Conservation (phyloP, 106 monocot species). For the Acorus calamus region DNA sequence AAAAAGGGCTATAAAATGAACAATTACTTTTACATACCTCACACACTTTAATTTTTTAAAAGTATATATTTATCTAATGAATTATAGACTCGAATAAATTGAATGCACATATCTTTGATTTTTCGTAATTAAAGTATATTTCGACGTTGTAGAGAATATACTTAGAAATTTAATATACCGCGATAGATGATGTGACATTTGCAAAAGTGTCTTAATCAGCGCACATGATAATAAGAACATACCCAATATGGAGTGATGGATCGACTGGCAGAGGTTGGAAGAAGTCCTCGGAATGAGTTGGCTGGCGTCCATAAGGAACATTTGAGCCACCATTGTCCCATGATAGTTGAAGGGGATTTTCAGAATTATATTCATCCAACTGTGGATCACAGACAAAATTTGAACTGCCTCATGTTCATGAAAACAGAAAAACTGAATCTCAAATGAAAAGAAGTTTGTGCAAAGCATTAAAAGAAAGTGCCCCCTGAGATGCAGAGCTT, state of each 20-base stretch:
- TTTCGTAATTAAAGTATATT: no score
- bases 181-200: no score
- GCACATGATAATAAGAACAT: background rate
- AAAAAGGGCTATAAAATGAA: background rate
- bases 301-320: background rate
- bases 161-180: no score
- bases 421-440: background rate
- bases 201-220: no score
- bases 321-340: slow-evolving; percentile 2
- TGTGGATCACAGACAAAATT: background rate
- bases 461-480: no score
- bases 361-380: slow-evolving; percentile 4
- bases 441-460: background rate
- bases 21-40: background rate
- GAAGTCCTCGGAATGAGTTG: slow-evolving; percentile 1
- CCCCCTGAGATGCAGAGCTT: no score
- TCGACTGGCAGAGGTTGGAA: slow-evolving; percentile 6
- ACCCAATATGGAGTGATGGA: slow-evolving; percentile 10
- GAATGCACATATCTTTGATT: no score
- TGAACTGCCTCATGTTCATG: background rate
- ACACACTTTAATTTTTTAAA: no score
- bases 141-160: no score
- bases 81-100: no score
- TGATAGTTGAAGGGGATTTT: background rate
- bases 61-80: no score